These are phyloP conservation scores for Parsonsia alboflavescens DNA, from an alignment of 257 asterid genomes.

Conservation along the genomic window DNA sequence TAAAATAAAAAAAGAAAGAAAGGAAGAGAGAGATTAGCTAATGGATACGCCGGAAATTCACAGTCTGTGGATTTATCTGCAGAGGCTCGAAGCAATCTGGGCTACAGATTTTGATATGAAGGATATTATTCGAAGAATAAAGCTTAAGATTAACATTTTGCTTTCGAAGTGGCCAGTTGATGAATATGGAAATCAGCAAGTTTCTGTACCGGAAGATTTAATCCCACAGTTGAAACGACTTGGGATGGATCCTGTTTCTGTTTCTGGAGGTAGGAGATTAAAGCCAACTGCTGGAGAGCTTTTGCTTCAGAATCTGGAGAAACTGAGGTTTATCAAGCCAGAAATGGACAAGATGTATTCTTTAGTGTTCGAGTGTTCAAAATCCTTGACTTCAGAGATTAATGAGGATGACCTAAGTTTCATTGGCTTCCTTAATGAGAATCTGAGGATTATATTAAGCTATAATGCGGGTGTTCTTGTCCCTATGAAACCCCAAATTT, in stretches of 20 bases:
- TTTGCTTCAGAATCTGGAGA: background rate
- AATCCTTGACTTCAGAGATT: background rate
- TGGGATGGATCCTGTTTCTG: background rate
- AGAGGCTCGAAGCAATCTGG: background rate
- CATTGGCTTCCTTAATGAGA: background rate
- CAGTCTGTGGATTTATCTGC: background rate
- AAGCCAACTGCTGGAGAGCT: background rate
- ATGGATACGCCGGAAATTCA: background rate
- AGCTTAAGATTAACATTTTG: background rate
- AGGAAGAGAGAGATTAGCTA: background rate
- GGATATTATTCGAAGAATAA: background rate
- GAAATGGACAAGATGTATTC: background rate
- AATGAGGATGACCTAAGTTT: background rate
- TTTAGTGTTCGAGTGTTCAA: background rate
- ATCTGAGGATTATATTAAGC: background rate
- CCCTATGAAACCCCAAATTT: background rate
- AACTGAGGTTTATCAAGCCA: slow-evolving; percentile 1
- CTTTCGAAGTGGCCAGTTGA: background rate
- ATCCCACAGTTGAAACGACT: background rate
- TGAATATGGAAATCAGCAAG: background rate
- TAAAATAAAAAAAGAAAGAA: no score
- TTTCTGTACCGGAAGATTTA: background rate
- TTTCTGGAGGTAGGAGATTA: background rate
- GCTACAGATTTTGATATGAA: background rate
- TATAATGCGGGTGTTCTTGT: background rate